Evolutionary conservation across 2,329 filamentous ascomycete genomes (phyloP), one percentile per base, ranked within the genome.

Genomic region (Hypoxylon sp.): DNA sequence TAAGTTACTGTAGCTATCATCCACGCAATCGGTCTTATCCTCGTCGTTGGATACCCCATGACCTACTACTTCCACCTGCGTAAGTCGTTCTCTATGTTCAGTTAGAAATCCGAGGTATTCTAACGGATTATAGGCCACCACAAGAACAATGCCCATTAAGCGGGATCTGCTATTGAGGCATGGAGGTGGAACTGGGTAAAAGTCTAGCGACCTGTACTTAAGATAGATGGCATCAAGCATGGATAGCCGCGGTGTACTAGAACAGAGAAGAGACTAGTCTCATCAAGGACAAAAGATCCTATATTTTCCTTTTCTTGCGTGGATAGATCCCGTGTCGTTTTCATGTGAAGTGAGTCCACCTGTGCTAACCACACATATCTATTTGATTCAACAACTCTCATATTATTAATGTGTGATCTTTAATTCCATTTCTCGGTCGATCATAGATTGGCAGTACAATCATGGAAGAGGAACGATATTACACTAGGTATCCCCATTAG

Each of bases 1-100:
- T 67, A 13, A 39, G 49, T 34, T 17, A 24, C 57, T 63, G 51
- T 74, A 99, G 95, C 95, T 70, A 87, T 99, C 77, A 85, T 97
- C 74, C 95, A 99, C 81, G 85, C 89, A 74, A 90, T 99, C 74
- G 89, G 86, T 73, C 84, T 88, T 77, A 83, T 99, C 67, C 82
- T 97, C 70, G 81, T 88, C 71, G 78, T 98, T 73, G 94, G 95
- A 76, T 99, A 99, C 82, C 91, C 91, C 74, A 93, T 98, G 84
- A 94, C 97, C 85, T 99, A 99, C 90, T 98, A 99, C 88, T 98
- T 97, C 92, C 96, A 99, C 84, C 87, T 99, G 77, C 93, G 95
- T 99, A 89, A 82, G 92, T 89, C 57, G 22, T 43, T 17, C 10
- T 8, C 44, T n/a, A 10, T 19, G 6, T 6, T 5, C 20, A 59